Conservation (phyloP, 805 yeast species). For the Saccharomyces mikatae region DNA sequence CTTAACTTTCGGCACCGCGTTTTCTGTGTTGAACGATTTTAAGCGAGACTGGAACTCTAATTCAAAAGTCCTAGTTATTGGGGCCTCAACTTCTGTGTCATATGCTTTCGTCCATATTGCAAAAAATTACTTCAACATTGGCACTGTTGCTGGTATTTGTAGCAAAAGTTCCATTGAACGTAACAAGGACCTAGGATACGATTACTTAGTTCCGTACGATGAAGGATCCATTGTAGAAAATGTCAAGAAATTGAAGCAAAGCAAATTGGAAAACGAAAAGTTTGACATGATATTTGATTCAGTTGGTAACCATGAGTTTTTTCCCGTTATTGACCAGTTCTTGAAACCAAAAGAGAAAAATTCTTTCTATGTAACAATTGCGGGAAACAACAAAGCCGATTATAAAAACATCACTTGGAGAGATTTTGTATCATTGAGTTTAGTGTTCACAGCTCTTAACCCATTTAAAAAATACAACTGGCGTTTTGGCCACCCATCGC, state of each 20-base stretch:
- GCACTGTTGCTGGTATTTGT: slow-evolving; percentile 49
- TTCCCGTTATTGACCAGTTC: slow-evolving; percentile 34
- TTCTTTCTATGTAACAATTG: slow-evolving; percentile 44
- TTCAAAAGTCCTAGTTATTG: slow-evolving; percentile 53
- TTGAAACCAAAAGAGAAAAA: slow-evolving; percentile 42
- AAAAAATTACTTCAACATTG: slow-evolving; percentile 39
- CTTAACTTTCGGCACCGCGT: slow-evolving; percentile 58
- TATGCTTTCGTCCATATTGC: slow-evolving; percentile 47
- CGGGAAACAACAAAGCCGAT: slow-evolving; percentile 43
- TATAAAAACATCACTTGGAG: slow-evolving; percentile 11
- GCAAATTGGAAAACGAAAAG: slow-evolving; percentile 31
- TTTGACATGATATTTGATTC: slow-evolving; percentile 62
- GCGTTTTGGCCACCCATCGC: slow-evolving; percentile 7
- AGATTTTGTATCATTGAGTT: slow-evolving; percentile 7
- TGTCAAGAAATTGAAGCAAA: slow-evolving; percentile 25
- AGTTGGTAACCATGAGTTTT: slow-evolving; percentile 49
- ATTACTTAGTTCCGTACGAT: slow-evolving; percentile 48
- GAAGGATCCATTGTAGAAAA: slow-evolving; percentile 34
- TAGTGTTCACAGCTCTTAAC: slow-evolving; percentile 12
- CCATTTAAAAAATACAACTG: slow-evolving; percentile 30
- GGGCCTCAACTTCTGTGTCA: slow-evolving; percentile 71
- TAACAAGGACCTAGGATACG: slow-evolving; percentile 49
- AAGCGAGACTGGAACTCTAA: slow-evolving; percentile 34
- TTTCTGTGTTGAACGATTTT: slow-evolving; percentile 27
- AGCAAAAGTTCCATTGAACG: slow-evolving; percentile 40